Percentiles rank a stretch among this genome's conserved stretches.
Evolutionary conservation across 176 grass and related monocot genomes (phyloP).

Genomic region (Saccharum spontaneum): DNA sequence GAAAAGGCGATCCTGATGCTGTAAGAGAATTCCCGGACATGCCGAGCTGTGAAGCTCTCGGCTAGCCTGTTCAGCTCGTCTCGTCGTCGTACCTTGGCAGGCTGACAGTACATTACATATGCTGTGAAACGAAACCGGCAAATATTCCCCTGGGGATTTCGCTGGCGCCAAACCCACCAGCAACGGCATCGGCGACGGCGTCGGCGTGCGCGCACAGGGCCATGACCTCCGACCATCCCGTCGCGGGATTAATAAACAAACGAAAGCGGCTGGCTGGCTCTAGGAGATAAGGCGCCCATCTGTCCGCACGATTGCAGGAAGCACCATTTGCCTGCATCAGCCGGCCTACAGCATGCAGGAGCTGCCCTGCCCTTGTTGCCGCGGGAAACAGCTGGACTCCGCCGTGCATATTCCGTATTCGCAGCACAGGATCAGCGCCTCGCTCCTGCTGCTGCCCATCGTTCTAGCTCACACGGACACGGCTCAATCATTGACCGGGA

Average conservation of each 20-base stretch:
- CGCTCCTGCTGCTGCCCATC: neutral
- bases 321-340: neutral
- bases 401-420: slow-evolving; percentile 13
- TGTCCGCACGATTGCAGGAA: neutral
- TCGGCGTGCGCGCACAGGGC: neutral
- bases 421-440: neutral
- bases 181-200: slow-evolving; percentile 11
- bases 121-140: neutral
- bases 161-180: slow-evolving; percentile 38
- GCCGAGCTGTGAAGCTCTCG: too few species aligned
- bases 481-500: slow-evolving; percentile 13
- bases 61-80: neutral
- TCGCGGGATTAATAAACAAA: neutral
- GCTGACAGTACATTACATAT: neutral
- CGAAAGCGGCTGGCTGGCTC: too few species aligned
- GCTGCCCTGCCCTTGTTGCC: neutral
- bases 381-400: slow-evolving; percentile 21
- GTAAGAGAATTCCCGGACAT: neutral
- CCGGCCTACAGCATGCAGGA: neutral
- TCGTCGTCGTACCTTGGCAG: too few species aligned
- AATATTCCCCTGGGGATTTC: slow-evolving; percentile 31
- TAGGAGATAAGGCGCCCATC: slow-evolving; percentile 1
- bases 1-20: neutral
- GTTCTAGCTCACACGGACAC: neutral
- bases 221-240: neutral